Evolutionary conservation across 257 asterid genomes (phyloP), one percentile per base, ranked within the genome.

Genomic region (Euphrasia confusa): DNA sequence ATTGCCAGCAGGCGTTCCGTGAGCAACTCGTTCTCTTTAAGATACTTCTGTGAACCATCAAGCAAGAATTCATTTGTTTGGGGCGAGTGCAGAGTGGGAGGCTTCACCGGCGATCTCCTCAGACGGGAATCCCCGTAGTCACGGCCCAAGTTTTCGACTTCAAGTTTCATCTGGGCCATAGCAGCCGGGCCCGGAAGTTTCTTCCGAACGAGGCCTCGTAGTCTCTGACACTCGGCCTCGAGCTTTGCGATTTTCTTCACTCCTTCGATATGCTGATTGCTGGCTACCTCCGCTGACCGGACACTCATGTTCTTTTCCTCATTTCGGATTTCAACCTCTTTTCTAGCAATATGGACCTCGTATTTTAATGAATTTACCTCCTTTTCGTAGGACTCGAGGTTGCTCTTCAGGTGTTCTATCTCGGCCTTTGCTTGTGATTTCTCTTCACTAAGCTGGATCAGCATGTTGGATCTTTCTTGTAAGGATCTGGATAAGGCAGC

Each of bases 181-280:
- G 99, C 96, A 70, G 97, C 97, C 32, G 99, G 99, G 30, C 98
- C 97, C 8, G 98, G 98, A 69, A 92, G 73, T 75, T 86, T 89
- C 82, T 89, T 92, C 61, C 93, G 79, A 57, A 92, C 97, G 74
- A 92, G 99, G 37, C 97, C 91, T 54, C 97, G 89, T 74, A 93
- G 72, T 77, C 99, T 85, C 79, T 93, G 97, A 74, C 95, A 87
- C 78, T 93, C 99, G 33, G 90, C 94, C 81, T 93, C 99, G 68
- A 93, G 82, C 86, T 93, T 89, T 7, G 92, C 83, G 26, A 93
- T 93, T 74, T 93, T 89, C 79, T 83, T 93, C 57, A 82, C 94
- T 64, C 94, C 99, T 75, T 89, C 99, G 61, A 93, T 75, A 50
- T 93, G 94, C 71, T 93, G 96, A 76, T 82, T 89, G 79, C 83